Base-by-base conservation (phyloP, 768 basidiomycete genomes). In the Lactifluus hygrophoroides region DNA sequence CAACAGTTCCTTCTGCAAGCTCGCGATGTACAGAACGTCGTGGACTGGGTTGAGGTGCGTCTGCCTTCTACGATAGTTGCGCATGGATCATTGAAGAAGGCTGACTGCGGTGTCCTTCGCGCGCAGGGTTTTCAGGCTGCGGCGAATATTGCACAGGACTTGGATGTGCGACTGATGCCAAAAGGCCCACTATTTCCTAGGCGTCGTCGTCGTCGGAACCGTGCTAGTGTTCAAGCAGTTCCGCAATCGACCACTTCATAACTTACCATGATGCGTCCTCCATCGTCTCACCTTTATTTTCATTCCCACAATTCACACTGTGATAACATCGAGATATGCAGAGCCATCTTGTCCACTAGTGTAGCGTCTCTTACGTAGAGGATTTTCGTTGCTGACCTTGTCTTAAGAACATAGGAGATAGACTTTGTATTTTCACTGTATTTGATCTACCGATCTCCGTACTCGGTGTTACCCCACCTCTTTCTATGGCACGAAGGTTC, bases 1-100 rank as follows among this genome's bases (percentile, higher is more conserved):
- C 91, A 98, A 75, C 96, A 99, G 73, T 99, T 99, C 72, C 74
- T 99, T 65, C 66, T 99, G 65, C 95, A 99, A 72, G 90, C 90
- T 3, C 81, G 78, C 50, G 86, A 89, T 67, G 85, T 93, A 38
- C 78, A 83, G 44, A 82, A 84, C 27, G 94, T 97, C 1, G 90
- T 98, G 54, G 83, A 87, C 54, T 94, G 95, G 93, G 94, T 99
- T 61, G 95, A 99, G 84, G 91, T 92, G 65, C 56, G 75, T 67
- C 8, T 23, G 34, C 27, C 19, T 44, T 16, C 50, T 28, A 28
- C 46, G 13, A 23, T 17, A 44, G 53, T 37, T 44, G 16, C 25
- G 46, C 23, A 42, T 51, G 23, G 32, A 0, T n/a, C 21, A 8
- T 9, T 25, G 16, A 58, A 51, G 61, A 35, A 59, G 23, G 21